phyloP scores from a whole-genome alignment of 306 rosid genomes.

The barrel medic (Medicago truncatula) region DNA sequence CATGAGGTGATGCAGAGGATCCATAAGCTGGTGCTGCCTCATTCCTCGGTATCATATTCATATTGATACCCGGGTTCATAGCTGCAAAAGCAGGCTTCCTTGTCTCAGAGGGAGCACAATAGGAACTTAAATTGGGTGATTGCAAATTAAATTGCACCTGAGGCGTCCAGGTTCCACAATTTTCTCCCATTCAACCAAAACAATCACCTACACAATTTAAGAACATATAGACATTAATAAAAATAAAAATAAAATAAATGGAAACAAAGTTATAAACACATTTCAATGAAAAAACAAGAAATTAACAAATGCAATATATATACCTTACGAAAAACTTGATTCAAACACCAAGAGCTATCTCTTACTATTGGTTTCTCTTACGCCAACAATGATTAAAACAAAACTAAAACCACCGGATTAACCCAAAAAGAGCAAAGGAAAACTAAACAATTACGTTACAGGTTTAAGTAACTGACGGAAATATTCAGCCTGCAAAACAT shows the following conservation, averaged over 20 bases:
- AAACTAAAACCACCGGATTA: conserved; percentile 72
- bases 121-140: conserved; percentile 56
- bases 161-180: conserved; percentile 61
- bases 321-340: conserved; percentile 70
- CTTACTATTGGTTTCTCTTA: conserved; percentile 56
- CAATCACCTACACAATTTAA: conserved; percentile 57
- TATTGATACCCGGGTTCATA: conserved; percentile 43
- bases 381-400: conserved; percentile 65
- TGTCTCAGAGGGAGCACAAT: conserved; percentile 45
- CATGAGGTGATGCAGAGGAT: conserved; percentile 53
- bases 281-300: not conserved
- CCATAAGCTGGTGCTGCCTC: conserved; percentile 48
- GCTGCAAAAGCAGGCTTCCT: conserved; percentile 58
- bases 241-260: not conserved
- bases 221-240: not conserved
- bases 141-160: conserved; percentile 58
- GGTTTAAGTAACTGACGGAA: conserved; percentile 97
- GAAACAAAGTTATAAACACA: not conserved
- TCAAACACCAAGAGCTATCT: conserved; percentile 54
- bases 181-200: conserved; percentile 79
- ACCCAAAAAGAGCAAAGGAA: conserved; percentile 46
- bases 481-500: conserved; percentile 85
- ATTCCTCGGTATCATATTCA: conserved; percentile 45
- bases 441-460: conserved; percentile 76
- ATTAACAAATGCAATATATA: conserved; percentile 17